Evolutionary conservation across 2,329 filamentous ascomycete genomes (phyloP).

Genomic region (Xylariaceae sp.): DNA sequence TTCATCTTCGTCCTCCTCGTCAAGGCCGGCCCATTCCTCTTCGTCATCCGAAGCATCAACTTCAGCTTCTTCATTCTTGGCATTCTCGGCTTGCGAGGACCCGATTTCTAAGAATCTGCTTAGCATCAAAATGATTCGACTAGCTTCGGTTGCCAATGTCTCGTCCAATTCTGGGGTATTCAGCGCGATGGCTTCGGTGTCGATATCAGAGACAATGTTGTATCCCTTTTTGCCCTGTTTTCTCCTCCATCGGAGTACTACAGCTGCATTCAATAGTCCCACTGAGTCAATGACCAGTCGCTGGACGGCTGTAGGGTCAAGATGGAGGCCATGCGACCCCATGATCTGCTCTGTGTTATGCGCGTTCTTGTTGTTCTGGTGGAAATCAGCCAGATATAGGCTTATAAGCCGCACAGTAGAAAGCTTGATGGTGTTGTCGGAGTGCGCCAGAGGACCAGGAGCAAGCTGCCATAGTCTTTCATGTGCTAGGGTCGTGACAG

Average conservation of each 20-base stretch:
- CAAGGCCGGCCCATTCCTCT: constrained; percentile 33
- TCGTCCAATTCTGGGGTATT: constrained; percentile 52
- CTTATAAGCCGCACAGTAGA: constrained; percentile 70
- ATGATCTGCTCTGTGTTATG: constrained; percentile 56
- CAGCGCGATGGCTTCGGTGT: constrained; percentile 3
- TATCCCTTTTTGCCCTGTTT: constrained; percentile 18
- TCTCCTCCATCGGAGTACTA: constrained; percentile 27
- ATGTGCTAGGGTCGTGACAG: constrained; percentile 59
- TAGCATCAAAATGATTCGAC: constrained; percentile 80
- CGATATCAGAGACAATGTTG: constrained; percentile 4
- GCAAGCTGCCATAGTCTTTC: constrained; percentile 68
- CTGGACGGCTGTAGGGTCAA: constrained; percentile 62
- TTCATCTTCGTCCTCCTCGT: constrained; percentile 18
- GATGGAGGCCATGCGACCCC: constrained; percentile 66
- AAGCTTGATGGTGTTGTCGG: constrained; percentile 70
- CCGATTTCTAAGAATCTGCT: constrained; percentile 62
- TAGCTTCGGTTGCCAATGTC: constrained; percentile 70
- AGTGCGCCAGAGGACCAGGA: constrained; percentile 65
- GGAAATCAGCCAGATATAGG: constrained; percentile 76
- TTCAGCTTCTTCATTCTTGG: constrained; percentile 28
- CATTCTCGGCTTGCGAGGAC: constrained; percentile 39
- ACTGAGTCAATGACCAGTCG: constrained; percentile 41
- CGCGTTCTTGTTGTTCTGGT: constrained; percentile 52
- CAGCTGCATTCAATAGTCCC: constrained; percentile 33
- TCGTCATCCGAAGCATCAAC: constrained; percentile 43